Conservation (phyloP, 768 basidiomycete species). For the Serendipita indica region DNA sequence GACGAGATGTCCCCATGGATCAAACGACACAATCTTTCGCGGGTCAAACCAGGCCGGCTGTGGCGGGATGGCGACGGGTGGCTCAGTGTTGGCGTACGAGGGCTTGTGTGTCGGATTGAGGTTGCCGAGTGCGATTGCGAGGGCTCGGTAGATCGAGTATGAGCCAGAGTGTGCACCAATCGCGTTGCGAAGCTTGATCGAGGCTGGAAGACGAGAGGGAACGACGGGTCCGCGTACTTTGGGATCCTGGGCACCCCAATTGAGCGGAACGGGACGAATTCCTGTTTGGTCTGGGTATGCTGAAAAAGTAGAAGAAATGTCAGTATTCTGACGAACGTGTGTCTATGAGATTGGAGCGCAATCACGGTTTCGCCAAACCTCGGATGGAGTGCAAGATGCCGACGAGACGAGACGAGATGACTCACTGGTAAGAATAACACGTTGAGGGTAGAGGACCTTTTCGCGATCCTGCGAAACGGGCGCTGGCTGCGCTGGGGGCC, state of each 20-base stretch:
- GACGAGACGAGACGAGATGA: conserved; percentile 18
- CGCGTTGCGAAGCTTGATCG: conserved; percentile 84
- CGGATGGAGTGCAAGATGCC: neutral
- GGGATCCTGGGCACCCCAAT: conserved; percentile 65
- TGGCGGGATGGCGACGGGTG: conserved; percentile 64
- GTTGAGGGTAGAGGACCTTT: conserved; percentile 61
- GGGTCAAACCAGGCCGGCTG: conserved; percentile 66
- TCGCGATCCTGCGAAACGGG: conserved; percentile 42
- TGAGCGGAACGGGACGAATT: conserved; percentile 60
- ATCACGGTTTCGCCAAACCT: neutral
- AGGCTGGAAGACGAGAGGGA: conserved; percentile 67
- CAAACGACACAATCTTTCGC: conserved; percentile 76
- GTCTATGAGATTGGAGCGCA: conserved; percentile 7
- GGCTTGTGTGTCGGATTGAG: conserved; percentile 68
- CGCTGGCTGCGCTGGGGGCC: neutral
- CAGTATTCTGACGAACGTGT: conserved; percentile 3
- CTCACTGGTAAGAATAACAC: conserved; percentile 75
- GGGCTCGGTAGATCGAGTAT: conserved; percentile 87
- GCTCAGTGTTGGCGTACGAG: conserved; percentile 69
- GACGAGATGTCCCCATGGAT: conserved; percentile 85
- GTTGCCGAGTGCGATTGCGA: conserved; percentile 81
- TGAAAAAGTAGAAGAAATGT: conserved; percentile 16
- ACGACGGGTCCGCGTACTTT: conserved; percentile 69
- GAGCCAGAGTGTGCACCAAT: conserved; percentile 88
- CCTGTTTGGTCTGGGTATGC: conserved; percentile 90